A percentile compares a stretch with the other conserved stretches of the same genome.
These are phyloP conservation scores for Myxozyma monticola DNA, from an alignment of 805 yeast genomes.

Conservation along the genomic window DNA sequence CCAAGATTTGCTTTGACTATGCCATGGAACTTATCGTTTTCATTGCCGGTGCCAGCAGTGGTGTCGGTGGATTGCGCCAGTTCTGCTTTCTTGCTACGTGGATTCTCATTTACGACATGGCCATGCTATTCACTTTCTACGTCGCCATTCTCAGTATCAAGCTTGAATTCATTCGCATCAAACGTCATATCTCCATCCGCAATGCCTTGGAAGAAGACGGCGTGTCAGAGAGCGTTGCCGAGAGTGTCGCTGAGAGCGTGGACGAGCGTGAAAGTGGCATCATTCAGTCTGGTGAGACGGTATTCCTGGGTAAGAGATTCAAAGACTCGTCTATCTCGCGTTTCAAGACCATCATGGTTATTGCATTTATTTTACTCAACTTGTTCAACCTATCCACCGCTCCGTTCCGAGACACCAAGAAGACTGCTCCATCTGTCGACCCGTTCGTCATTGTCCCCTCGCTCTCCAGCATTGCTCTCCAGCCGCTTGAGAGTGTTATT, in stretches of 20 bases:
- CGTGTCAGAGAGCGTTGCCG: conserved; percentile 69
- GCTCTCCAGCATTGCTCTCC: conserved; percentile 12
- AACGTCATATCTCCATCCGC: conserved; percentile 73
- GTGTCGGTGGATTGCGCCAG: conserved; percentile 71
- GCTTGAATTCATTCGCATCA: conserved; percentile 82
- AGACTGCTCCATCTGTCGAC: conserved; percentile 20
- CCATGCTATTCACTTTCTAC: conserved; percentile 76
- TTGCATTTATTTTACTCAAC: conserved; percentile 41
- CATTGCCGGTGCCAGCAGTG: conserved; percentile 52
- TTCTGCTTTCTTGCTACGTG: conserved; percentile 75
- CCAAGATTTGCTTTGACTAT: conserved; percentile 71
- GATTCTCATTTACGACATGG: conserved; percentile 67
- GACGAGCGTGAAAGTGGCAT: conserved; percentile 21
- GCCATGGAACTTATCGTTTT: conserved; percentile 70
- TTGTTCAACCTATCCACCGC: conserved; percentile 42
- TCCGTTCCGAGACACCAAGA: conserved; percentile 33
- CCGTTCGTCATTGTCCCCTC: conserved; percentile 24
- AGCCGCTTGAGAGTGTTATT: conserved; percentile 26
- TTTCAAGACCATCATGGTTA: conserved; percentile 37
- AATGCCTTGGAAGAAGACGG: conserved; percentile 93
- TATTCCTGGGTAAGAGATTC: conserved; percentile 19
- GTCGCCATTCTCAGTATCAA: conserved; percentile 82
- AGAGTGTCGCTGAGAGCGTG: conserved; percentile 54
- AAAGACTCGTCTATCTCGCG: conserved; percentile 29
- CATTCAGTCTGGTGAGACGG: conserved; percentile 17